phyloP scores from a whole-genome alignment of 2,329 filamentous ascomycete genomes.

The Aspergillus costaricaensis region DNA sequence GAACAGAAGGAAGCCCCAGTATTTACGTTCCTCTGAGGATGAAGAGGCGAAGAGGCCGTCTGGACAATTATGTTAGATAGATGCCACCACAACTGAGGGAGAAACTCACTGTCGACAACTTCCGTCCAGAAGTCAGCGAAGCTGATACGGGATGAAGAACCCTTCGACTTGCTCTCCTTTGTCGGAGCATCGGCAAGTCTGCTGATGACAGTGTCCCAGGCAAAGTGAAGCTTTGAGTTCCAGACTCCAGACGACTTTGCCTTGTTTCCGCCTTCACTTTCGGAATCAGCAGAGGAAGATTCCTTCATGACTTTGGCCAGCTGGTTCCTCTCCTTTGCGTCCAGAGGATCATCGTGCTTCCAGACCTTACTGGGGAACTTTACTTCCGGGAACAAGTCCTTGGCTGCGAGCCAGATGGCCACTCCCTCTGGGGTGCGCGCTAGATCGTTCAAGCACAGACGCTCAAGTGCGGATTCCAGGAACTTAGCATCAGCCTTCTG shows the following conservation, averaged over 20 bases:
- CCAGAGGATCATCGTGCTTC: conserved; percentile 71
- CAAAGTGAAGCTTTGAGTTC: conserved; percentile 80
- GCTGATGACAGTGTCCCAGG: conserved; percentile 77
- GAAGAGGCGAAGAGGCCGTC: conserved; percentile 80
- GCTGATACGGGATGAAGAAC: conserved; percentile 39
- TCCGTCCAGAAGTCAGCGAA: conserved; percentile 84
- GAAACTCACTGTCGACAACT: conserved; percentile 76
- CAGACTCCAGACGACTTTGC: conserved; percentile 65
- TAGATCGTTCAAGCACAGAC: conserved; percentile 65
- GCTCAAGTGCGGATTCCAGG: conserved; percentile 63
- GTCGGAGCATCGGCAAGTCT: conserved; percentile 38
- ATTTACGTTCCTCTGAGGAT: conserved; percentile 85
- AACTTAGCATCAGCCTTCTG: conserved; percentile 48
- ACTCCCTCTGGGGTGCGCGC: conserved; percentile 84
- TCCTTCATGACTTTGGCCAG: conserved; percentile 81
- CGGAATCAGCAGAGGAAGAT: conserved; percentile 36
- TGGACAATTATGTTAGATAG: conserved; percentile 42
- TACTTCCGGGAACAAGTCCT: conserved; percentile 64
- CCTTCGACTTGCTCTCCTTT: conserved; percentile 35
- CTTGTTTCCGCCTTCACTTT: conserved; percentile 31
- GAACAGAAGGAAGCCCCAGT: conserved; percentile 87
- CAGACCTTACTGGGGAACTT: conserved; percentile 71
- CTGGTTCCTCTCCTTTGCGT: conserved; percentile 65
- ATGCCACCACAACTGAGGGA: not conserved
- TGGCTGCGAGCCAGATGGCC: conserved; percentile 78